Evolutionary conservation across 2,329 filamentous ascomycete genomes (phyloP), one percentile per base, ranked within the genome.

Genomic region (Hypoxylon sp.): DNA sequence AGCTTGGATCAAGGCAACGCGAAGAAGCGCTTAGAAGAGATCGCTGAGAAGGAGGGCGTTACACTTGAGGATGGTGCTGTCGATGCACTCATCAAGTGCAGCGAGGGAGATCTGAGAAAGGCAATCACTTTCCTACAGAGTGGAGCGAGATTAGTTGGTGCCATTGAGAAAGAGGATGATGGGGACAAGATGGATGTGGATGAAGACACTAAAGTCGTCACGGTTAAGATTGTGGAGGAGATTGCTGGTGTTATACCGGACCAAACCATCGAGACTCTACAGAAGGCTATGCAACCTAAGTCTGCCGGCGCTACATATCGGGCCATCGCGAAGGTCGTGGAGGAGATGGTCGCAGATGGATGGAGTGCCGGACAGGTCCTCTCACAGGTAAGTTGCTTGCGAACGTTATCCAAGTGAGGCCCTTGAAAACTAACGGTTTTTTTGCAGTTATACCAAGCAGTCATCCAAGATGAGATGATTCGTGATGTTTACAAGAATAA

Each of bases 71-170:
- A 91, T 9, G 94, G 94, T 0, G 94, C 94, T 0, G 83, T 96
- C 17, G 92, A 97, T 72, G 91, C 93, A 33, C 83, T 99, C 65
- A 94, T 99, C 71, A 87, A 88, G 69, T 97, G 94, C 73, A 94
- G 93, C 62, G 96, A 99, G 75, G 96, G 97, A 44, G 97, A 99
- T 85, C 80, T 99, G 81, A 86, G 97, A 80, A 97, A 97, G 79
- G 95, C 96, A 1, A 98, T 99, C 75, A 99, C 96, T 0, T 98
- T 93, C 76, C 79, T 99, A 77, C 96, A 99, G 81, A 97, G 93
- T 78, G 94, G 94, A n/a, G 94, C 95, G 24, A 85, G 94, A 68
- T 82, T 99, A 46, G 93, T 97, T 1, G 94, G 94, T 1, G 91
- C 92, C 14, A 85, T 83, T 52, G 80, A 84, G 72, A 78, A 81